A percentile compares a stretch with the other conserved stretches of the same genome.
Conservation (phyloP, 2,329 filamentous ascomycete genomes). For the Ciborinia camelliae region DNA sequence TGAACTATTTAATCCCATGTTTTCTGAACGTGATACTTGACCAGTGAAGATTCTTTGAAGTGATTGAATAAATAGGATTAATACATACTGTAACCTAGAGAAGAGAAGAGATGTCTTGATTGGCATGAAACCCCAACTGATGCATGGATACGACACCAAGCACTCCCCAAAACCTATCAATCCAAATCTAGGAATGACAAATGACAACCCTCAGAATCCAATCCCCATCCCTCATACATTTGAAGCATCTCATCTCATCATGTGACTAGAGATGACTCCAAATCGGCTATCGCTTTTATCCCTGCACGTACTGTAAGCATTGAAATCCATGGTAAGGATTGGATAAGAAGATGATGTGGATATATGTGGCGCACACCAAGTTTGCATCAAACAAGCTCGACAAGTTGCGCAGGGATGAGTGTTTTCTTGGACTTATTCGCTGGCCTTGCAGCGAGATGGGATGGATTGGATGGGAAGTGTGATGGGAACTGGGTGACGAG, state of each 20-base stretch:
- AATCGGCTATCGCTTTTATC: neutral
- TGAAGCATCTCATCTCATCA: conserved; percentile 1
- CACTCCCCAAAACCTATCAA: neutral
- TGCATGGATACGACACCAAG: neutral
- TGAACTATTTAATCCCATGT: neutral
- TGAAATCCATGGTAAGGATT: neutral
- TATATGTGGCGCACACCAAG: neutral
- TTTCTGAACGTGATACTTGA: neutral
- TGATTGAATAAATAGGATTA: neutral
- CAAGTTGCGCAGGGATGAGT: neutral
- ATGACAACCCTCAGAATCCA: neutral
- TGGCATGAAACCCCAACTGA: neutral
- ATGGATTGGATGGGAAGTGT: neutral
- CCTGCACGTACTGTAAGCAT: neutral
- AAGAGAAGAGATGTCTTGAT: neutral
- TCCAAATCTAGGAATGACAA: neutral
- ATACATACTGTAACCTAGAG: neutral
- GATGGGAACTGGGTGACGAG: neutral
- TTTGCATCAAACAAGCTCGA: neutral
- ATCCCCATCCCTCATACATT: neutral
- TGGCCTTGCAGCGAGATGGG: conserved; percentile 16
- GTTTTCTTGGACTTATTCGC: conserved; percentile 16
- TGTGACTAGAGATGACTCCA: neutral
- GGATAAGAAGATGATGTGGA: neutral
- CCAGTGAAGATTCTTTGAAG: neutral